A percentile compares a stretch with the other conserved stretches of the same genome.
These are phyloP conservation scores for Trypanosoma platydactyli DNA, from an alignment of 208 protist genomes.

Conservation along the genomic window DNA sequence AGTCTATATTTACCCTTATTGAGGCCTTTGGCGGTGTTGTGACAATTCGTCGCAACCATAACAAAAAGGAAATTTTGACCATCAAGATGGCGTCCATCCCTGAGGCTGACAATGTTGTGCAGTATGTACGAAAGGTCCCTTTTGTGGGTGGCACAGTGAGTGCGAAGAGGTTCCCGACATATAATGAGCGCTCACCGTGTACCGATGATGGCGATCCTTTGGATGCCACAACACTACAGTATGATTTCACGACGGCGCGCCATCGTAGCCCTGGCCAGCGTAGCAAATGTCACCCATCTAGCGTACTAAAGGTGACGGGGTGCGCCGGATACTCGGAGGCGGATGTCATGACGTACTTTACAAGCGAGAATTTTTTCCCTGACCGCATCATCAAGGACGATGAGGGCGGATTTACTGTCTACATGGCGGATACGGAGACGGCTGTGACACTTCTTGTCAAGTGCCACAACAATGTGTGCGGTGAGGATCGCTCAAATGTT, in stretches of 20 bases:
- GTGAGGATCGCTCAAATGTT: slow-evolving; percentile 87
- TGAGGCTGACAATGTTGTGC: slow-evolving; percentile 73
- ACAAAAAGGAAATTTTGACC: slow-evolving; percentile 86
- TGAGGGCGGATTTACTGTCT: slow-evolving; percentile 73
- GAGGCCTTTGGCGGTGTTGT: slow-evolving; percentile 85
- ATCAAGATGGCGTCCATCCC: slow-evolving; percentile 83
- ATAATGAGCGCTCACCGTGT: slow-evolving; percentile 82
- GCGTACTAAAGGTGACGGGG: slow-evolving; percentile 77
- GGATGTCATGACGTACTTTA: slow-evolving; percentile 87
- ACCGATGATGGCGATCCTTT: slow-evolving; percentile 83
- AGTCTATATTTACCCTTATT: slow-evolving; percentile 80
- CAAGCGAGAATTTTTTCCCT: slow-evolving; percentile 65
- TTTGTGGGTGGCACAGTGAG: slow-evolving; percentile 81
- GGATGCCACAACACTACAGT: slow-evolving; percentile 74
- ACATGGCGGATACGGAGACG: slow-evolving; percentile 61
- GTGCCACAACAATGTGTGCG: slow-evolving; percentile 83
- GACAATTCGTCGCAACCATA: slow-evolving; percentile 86
- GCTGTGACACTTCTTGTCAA: slow-evolving; percentile 81
- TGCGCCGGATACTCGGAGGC: slow-evolving; percentile 72
- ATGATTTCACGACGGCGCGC: slow-evolving; percentile 85
- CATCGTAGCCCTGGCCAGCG: slow-evolving; percentile 87
- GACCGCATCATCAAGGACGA: slow-evolving; percentile 73
- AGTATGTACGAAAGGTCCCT: slow-evolving; percentile 74
- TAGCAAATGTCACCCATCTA: slow-evolving; percentile 68
- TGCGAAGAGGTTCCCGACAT: slow-evolving; percentile 82